Conservation (phyloP, 2,329 filamentous ascomycete species). For the Fulvia fulva region DNA sequence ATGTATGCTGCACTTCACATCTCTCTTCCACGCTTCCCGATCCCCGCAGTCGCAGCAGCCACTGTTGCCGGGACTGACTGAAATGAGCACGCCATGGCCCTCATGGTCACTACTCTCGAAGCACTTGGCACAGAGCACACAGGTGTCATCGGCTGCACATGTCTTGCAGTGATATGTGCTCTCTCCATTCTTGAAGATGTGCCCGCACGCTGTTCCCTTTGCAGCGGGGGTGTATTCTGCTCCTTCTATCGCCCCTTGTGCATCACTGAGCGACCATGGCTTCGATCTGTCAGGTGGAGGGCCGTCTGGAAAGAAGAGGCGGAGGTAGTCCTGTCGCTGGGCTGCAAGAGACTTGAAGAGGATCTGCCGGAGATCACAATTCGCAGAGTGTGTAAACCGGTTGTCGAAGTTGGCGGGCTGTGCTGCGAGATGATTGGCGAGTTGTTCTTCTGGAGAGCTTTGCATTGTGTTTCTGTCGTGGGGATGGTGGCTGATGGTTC, state of each 20-base stretch:
- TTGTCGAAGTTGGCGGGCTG: slow-evolving; percentile 70
- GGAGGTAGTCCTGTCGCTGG: slow-evolving; percentile 68
- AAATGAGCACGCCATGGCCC: slow-evolving; percentile 86
- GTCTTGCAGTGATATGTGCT: slow-evolving; percentile 93
- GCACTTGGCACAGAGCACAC: slow-evolving; percentile 87
- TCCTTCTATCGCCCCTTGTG: slow-evolving; percentile 88
- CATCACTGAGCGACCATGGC: slow-evolving; percentile 71
- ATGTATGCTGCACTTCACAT: slow-evolving; percentile 90
- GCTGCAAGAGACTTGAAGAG: slow-evolving; percentile 86
- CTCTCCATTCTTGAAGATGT: slow-evolving; percentile 94
- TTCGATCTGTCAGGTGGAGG: slow-evolving; percentile 24
- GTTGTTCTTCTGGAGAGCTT: slow-evolving; percentile 59
- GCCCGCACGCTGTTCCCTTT: slow-evolving; percentile 87
- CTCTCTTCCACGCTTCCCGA: slow-evolving; percentile 84
- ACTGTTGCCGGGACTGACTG: slow-evolving; percentile 82
- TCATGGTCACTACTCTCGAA: slow-evolving; percentile 95
- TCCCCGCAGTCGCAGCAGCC: slow-evolving; percentile 98
- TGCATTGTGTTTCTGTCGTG: slow-evolving; percentile 13
- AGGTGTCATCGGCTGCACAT: slow-evolving; percentile 91
- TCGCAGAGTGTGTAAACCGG: slow-evolving; percentile 69
- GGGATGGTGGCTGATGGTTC: neutral
- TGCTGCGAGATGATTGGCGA: slow-evolving; percentile 76
- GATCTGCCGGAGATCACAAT: slow-evolving; percentile 66
- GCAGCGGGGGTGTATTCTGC: slow-evolving; percentile 92
- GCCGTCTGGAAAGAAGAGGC: slow-evolving; percentile 77